Conservation (phyloP, 306 rosid genomes). For the Citrullus amarus region DNA sequence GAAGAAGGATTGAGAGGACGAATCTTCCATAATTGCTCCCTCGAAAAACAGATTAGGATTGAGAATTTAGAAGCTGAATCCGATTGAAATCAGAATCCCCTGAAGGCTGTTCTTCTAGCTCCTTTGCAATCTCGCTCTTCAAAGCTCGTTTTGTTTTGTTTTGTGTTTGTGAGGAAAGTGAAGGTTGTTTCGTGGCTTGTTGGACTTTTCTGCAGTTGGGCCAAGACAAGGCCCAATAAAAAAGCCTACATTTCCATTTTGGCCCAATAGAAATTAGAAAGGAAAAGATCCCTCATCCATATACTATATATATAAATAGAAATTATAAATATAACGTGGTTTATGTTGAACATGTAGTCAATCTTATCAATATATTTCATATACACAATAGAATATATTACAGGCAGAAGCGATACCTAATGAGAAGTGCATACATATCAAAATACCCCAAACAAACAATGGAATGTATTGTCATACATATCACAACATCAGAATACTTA, state of each 20-base stretch:
- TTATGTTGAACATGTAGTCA: too few species aligned
- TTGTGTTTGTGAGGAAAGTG: not conserved
- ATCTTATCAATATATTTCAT: too few species aligned
- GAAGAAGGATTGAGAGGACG: slow-evolving; percentile 33
- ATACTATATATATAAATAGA: too few species aligned
- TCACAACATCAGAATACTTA: too few species aligned
- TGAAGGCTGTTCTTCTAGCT: not conserved
- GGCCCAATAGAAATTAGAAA: not conserved
- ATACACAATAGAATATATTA: too few species aligned
- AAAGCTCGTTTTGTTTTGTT: not conserved
- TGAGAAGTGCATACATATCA: too few species aligned
- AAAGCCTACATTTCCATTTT: not conserved
- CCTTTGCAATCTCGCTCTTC: not conserved
- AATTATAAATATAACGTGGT: too few species aligned
- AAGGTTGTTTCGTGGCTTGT: not conserved
- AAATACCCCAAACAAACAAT: too few species aligned
- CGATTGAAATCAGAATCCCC: not conserved
- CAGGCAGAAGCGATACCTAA: too few species aligned
- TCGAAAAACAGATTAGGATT: not conserved
- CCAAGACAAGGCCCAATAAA: not conserved
- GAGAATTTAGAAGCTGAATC: not conserved
- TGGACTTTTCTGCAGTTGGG: not conserved
- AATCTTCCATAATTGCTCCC: slow-evolving; percentile 17
- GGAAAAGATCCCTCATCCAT: too few species aligned
- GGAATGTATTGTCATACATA: too few species aligned